Percentiles rank a stretch among this genome's conserved stretches.
These are phyloP conservation scores for Phalaenopsis hybrid DNA, from an alignment of 116 monocot genomes.

Conservation along the genomic window DNA sequence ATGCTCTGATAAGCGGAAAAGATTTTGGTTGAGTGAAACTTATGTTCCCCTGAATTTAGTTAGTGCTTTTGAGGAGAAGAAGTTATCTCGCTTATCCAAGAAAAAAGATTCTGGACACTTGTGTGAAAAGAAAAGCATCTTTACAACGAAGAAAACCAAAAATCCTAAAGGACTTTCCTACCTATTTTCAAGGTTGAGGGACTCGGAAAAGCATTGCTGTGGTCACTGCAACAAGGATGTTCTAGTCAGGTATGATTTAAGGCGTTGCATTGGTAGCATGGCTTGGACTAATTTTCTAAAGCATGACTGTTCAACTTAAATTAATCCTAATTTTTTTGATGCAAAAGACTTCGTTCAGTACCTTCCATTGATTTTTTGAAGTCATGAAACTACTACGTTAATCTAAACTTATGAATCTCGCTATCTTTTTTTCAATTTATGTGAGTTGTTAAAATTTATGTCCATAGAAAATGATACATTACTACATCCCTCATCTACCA, in stretches of 20 bases:
- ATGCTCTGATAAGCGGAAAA: slow-evolving; percentile 51
- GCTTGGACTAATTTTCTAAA: not conserved
- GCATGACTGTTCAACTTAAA: not conserved
- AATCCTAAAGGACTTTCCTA: slow-evolving; percentile 38
- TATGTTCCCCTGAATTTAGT: slow-evolving; percentile 70
- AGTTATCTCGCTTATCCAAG: slow-evolving; percentile 37
- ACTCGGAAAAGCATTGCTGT: slow-evolving; percentile 41
- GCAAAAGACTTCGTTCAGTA: not conserved
- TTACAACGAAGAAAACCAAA: slow-evolving; percentile 31
- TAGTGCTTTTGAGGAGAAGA: slow-evolving; percentile 73
- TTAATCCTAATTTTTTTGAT: not conserved
- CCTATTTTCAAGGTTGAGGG: slow-evolving; percentile 47
- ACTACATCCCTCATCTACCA: not conserved
- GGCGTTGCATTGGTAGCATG: not conserved
- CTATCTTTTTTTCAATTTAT: not conserved
- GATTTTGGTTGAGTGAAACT: slow-evolving; percentile 82
- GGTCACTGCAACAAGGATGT: slow-evolving; percentile 70
- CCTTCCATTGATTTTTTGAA: not conserved
- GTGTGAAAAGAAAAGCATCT: slow-evolving; percentile 22
- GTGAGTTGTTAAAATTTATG: not conserved
- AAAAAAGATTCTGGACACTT: slow-evolving; percentile 25
- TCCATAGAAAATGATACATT: not conserved
- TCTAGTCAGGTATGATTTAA: slow-evolving; percentile 43
- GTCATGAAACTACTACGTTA: slow-evolving; percentile 1
- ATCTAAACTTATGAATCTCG: not conserved